A percentile compares a stretch with the other conserved stretches of the same genome.
Evolutionary conservation across 768 basidiomycete species (phyloP).

Genomic region (Gautieria morchelliformis): DNA sequence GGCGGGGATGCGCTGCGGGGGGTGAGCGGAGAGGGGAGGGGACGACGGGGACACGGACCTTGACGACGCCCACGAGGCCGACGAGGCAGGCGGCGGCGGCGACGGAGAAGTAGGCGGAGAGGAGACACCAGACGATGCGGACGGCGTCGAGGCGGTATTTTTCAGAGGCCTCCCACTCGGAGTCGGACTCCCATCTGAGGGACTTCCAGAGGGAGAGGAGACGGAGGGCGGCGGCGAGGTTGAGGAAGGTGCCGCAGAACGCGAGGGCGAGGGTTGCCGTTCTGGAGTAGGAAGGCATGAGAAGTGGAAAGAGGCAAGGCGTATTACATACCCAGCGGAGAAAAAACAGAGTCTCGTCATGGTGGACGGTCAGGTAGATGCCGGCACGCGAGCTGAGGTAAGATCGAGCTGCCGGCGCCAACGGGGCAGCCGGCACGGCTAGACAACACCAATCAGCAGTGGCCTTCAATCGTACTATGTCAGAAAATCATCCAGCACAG

Average conservation of each 20-base stretch:
- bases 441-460: too few relatives aligned
- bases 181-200: constrained; percentile 36
- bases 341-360: not conserved
- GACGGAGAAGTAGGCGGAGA: constrained; percentile 56
- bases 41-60: constrained; percentile 36
- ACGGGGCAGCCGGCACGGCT: too few relatives aligned
- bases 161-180: constrained; percentile 38
- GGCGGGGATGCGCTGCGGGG: constrained; percentile 45
- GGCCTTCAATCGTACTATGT: too few relatives aligned
- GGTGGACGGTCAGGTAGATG: too few relatives aligned
- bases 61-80: constrained; percentile 60
- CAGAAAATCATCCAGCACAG: too few relatives aligned
- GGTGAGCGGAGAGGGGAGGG: not conserved
- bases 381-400: too few relatives aligned
- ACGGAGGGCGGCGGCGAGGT: constrained; percentile 30
- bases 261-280: constrained; percentile 29
- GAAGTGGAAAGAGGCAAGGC: not conserved
- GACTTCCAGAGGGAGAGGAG: constrained; percentile 35
- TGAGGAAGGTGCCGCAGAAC: constrained; percentile 30
- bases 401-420: too few relatives aligned
- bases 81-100: constrained; percentile 55
- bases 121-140: constrained; percentile 48
- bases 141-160: constrained; percentile 32
- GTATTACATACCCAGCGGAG: not conserved
- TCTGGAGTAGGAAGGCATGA: constrained; percentile 17